Base-by-base conservation (phyloP, 2,329 filamentous ascomycete genomes). In the Coniochaeta pulveracea region DNA sequence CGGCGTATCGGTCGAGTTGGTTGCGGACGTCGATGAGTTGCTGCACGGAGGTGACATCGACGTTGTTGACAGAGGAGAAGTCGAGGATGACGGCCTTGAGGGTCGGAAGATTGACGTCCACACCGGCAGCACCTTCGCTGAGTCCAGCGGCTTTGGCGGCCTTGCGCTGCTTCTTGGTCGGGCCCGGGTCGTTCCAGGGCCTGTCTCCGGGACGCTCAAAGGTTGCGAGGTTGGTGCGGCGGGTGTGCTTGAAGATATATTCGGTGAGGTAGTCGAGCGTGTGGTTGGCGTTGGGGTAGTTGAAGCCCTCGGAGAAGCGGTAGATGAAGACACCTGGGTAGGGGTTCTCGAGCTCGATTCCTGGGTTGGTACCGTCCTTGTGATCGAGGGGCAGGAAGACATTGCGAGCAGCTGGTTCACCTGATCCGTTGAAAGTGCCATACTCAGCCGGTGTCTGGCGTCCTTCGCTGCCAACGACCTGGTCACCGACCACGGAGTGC, bases 311-410 rank as follows among this genome's bases (percentile, higher is more conserved):
- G 0, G 82, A 77, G 56, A 94, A 95, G 27, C 89, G 78, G 62
- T 93, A 96, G 49, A 96, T 93, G 58, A 96, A 93, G 43, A 98
- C 72, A 34, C 91, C 91, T 1, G 89, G 89, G 47, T 91, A 85
- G 1, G 91, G 88, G 35, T 75, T 75, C 40, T 83, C 68, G n/a
- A 93, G 65, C 9, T 80, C 69, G 29, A 96, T 68, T 17, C 80
- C 69, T 0, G 89, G 89, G 54, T 96, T 96, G 2, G 85, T 86
- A 19, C 89, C 89, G 51, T 96, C 89, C n/a, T 68, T 66, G 52
- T 93, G 85, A 46, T 84, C 76, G 37, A 95, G 66, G 0, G 91
- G 91, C 14, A 96, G 59, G 66, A 91, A 98, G 19, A 94, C 72
- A 42, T 85, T 86, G 27, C 89, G 76, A 6, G 69, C 63, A 1